Base-by-base conservation (phyloP, 2,329 filamentous ascomycete genomes). In the Stemphylium lycopersici region DNA sequence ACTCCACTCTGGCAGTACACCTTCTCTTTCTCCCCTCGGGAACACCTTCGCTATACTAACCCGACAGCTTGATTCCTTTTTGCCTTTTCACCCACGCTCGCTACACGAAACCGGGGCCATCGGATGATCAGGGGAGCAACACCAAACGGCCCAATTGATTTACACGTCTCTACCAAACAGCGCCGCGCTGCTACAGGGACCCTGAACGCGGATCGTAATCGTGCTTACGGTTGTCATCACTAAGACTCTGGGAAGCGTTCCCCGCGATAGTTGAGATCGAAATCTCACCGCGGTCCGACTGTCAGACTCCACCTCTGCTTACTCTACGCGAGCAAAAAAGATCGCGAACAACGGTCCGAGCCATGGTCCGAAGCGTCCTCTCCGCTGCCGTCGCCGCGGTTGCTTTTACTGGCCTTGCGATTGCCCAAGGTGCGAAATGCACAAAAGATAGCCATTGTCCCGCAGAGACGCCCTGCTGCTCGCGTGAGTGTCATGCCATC, bases 361-460 rank as follows among this genome's bases (percentile, higher is more conserved):
- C 46, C 46, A 74, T 75, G 71, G 65, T 74, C 52, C 66, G 66
- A 54, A 50, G 52, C 61, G 50, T 62, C 15, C 40, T 72, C 49
- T 61, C 69, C 4, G 63, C 71, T 37, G 67, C 62, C 36, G 48
- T 74, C 41, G 68, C 66, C 22, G 69, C 67, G 2, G 61, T 71
- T 12, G 63, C 66, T 34, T 49, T 72, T 18, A 59, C 59, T 6
- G 58, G 62, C 60, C 53, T 66, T 37, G 70, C 69, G 37, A 46
- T 65, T 32, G 72, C 63, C 3, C n/a, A 15, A 24, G 62, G 61
- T 56, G 63, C 76, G 61, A 75, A 66, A 79, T 80, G 70, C 75
- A 75, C 69, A 58, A 73, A 61, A 71, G 78, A 73, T 74, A 84
- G 43, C 73, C 87, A 67, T 61, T 96, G 92, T 72, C 90, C 91